These are phyloP conservation scores for Talaromyces borbonicus DNA, from an alignment of 495 filamentous ascomycete genomes.

Conservation along the genomic window DNA sequence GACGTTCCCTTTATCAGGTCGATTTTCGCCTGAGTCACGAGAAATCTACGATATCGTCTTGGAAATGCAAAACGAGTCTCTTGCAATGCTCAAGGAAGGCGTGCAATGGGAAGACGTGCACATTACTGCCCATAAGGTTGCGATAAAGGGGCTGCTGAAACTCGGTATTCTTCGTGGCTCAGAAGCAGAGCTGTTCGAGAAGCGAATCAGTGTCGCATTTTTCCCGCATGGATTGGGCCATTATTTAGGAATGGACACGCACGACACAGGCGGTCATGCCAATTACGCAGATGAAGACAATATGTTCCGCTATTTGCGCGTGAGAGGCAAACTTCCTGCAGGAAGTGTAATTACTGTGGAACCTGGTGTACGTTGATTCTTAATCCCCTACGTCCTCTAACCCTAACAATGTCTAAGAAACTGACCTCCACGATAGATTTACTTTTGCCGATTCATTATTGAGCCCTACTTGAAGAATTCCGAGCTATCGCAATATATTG, in stretches of 20 bases:
- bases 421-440: too few relatives aligned
- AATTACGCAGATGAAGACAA: constrained; percentile 76
- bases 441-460: constrained; percentile 92
- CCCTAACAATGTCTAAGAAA: not conserved
- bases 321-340: constrained; percentile 65
- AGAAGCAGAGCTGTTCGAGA: constrained; percentile 60
- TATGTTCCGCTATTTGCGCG: constrained; percentile 77
- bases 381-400: not conserved
- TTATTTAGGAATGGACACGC: constrained; percentile 90
- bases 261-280: constrained; percentile 81
- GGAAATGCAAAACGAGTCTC: constrained; percentile 73
- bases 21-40: constrained; percentile 59
- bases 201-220: constrained; percentile 73
- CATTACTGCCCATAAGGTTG: constrained; percentile 64
- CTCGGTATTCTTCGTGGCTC: constrained; percentile 66
- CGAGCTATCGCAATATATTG: constrained; percentile 62
- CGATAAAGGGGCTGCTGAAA: constrained; percentile 66
- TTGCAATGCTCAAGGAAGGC: constrained; percentile 61
- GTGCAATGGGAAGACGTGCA: constrained; percentile 84
- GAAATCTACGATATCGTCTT: constrained; percentile 81
- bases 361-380: constrained; percentile 55
- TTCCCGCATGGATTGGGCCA: constrained; percentile 89
- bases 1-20: constrained; percentile 72
- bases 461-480: constrained; percentile 65
- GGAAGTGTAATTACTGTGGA: constrained; percentile 83